Evolutionary conservation across 2,329 filamentous ascomycete species (phyloP).

Genomic region (Sporothrix pseudoabietina): DNA sequence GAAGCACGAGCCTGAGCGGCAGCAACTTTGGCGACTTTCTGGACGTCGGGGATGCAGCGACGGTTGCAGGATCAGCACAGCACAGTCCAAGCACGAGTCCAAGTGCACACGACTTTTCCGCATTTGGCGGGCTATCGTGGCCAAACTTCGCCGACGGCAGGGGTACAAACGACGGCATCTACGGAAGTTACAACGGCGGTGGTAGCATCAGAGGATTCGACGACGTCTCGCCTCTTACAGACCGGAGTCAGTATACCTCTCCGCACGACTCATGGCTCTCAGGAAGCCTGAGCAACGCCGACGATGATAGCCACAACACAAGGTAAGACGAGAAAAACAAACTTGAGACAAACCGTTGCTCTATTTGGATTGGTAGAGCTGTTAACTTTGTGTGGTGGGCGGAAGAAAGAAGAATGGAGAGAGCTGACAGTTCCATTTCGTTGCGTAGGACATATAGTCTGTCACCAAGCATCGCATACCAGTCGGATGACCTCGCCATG

Average conservation of each 20-base stretch:
- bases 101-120: not conserved
- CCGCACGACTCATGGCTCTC: not conserved
- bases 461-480: not conserved
- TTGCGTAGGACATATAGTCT: not conserved
- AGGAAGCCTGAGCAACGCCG: not conserved
- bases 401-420: no score
- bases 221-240: not conserved
- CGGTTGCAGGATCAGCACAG: not conserved
- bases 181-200: constrained; percentile 7
- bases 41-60: not conserved
- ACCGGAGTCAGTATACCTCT: not conserved
- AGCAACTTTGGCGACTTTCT: constrained; percentile 19
- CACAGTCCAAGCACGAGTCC: constrained; percentile 1
- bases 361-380: not conserved
- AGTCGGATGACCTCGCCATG: not conserved
- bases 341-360: not conserved
- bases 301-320: not conserved
- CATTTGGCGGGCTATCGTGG: not conserved
- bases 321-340: not conserved
- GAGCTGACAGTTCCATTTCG: not conserved
- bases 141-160: not conserved
- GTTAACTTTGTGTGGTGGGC: no score
- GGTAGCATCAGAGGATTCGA: not conserved
- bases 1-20: not conserved
- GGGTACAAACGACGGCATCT: not conserved